Conservation (phyloP, 495 filamentous ascomycete genomes). For the Lasiosphaeriaceae sp. region DNA sequence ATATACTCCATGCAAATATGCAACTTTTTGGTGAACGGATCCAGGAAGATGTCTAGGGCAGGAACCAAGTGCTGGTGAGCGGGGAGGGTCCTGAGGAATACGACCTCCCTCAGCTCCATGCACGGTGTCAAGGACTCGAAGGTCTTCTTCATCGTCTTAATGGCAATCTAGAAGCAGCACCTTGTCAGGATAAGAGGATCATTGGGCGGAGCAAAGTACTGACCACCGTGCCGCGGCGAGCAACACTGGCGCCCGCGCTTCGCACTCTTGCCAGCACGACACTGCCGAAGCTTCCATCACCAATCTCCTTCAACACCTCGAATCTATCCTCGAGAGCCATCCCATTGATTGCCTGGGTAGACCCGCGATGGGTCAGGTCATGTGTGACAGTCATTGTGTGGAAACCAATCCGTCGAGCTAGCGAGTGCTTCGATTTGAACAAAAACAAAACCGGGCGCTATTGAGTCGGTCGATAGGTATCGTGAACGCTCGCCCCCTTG, state of each 20-base stretch:
- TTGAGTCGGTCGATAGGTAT: not conserved
- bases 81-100: conserved; percentile 88
- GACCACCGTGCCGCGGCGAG: conserved; percentile 90
- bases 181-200: conserved; percentile 11
- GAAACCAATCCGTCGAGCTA: conserved; percentile 2
- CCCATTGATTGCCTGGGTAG: conserved; percentile 41
- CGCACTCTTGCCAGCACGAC: conserved; percentile 89
- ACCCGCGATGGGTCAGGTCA: conserved; percentile 57
- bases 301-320: conserved; percentile 95
- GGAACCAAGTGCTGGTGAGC: conserved; percentile 89
- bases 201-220: conserved; percentile 27
- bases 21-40: conserved; percentile 89
- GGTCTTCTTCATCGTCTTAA: conserved; percentile 99
- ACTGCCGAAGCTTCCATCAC: conserved; percentile 97
- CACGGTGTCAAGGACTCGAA: conserved; percentile 90
- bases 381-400: conserved; percentile 65
- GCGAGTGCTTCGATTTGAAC: not conserved
- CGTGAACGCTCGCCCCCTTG: conserved; percentile 9
- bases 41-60: conserved; percentile 97
- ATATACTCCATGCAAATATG: conserved; percentile 99
- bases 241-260: conserved; percentile 81
- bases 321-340: conserved; percentile 77
- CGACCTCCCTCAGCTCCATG: conserved; percentile 89
- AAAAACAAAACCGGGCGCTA: not conserved
- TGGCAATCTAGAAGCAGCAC: conserved; percentile 70